These are phyloP conservation scores for Trypanosoma boissoni DNA, from an alignment of 208 protist species.

Conservation along the genomic window DNA sequence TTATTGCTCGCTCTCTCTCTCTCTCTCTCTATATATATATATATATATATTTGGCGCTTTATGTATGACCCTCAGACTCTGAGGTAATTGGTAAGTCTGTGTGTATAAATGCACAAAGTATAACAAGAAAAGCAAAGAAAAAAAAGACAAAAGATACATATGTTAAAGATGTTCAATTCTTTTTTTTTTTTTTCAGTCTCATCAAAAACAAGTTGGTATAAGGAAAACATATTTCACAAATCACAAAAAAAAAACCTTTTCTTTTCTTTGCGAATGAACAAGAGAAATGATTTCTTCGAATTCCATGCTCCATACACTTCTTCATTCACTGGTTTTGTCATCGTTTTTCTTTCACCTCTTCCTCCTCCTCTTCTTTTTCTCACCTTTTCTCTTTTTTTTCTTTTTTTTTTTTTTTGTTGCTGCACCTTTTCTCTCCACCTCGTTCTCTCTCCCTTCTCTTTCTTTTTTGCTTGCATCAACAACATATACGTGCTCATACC, in stretches of 20 bases:
- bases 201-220: too few relatives aligned
- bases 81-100: background rate
- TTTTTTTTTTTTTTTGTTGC: slow-evolving; percentile 7
- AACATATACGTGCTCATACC: background rate
- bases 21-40: too few relatives aligned
- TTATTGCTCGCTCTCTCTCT: too few relatives aligned
- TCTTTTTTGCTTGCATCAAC: background rate
- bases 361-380: slow-evolving; percentile 4
- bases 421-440: background rate
- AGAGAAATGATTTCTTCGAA: background rate
- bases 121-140: slow-evolving; percentile 2
- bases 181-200: too few relatives aligned
- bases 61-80: too few relatives aligned
- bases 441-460: background rate
- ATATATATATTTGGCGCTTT: too few relatives aligned
- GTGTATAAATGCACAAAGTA: background rate
- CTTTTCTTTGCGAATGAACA: background rate
- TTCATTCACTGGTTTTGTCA: background rate
- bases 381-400: slow-evolving; percentile 3
- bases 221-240: too few relatives aligned
- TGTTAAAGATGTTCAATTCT: too few relatives aligned
- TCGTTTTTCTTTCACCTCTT: background rate
- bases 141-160: background rate
- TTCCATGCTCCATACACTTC: background rate
- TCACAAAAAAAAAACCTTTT: too few relatives aligned